Conservation (phyloP, 768 basidiomycete species). For the Arthromyces matolae region DNA sequence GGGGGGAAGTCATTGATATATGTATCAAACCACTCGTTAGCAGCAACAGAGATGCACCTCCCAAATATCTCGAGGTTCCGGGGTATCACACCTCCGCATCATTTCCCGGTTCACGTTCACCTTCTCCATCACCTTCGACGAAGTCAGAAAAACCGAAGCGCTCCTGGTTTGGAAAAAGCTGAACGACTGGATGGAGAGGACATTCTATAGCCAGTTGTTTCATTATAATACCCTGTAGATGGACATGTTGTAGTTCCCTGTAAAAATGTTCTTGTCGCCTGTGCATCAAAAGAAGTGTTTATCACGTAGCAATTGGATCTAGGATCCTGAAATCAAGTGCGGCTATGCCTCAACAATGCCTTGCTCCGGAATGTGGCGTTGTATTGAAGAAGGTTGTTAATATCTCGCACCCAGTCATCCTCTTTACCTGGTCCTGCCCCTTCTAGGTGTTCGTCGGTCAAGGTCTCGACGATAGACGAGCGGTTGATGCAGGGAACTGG, state of each 20-base stretch:
- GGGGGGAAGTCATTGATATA: conserved; percentile 49
- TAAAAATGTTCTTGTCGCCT: background rate
- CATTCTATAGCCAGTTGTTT: background rate
- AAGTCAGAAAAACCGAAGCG: conserved; percentile 10
- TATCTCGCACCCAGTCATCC: conserved; percentile 96
- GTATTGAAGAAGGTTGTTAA: conserved; percentile 91
- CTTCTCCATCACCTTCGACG: conserved; percentile 19
- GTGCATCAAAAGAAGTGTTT: background rate
- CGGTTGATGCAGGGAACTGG: conserved; percentile 93
- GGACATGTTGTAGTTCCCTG: background rate
- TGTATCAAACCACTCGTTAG: conserved; percentile 27
- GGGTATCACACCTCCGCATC: conserved; percentile 22
- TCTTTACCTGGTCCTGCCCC: conserved; percentile 78
- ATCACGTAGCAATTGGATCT: background rate
- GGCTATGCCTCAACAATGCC: conserved; percentile 71
- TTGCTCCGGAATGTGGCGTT: conserved; percentile 93
- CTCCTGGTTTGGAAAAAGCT: conserved; percentile 18
- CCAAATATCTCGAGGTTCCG: conserved; percentile 40
- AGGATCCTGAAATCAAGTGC: conserved; percentile 38
- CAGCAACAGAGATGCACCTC: conserved; percentile 35
- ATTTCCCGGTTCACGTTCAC: conserved; percentile 17
- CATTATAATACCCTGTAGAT: background rate
- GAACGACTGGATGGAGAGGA: background rate
- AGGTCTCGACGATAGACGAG: conserved; percentile 64
- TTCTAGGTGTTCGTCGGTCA: conserved; percentile 45